Evolutionary conservation across 2,329 filamentous ascomycete genomes (phyloP).

Genomic region (Helotiales sp.): DNA sequence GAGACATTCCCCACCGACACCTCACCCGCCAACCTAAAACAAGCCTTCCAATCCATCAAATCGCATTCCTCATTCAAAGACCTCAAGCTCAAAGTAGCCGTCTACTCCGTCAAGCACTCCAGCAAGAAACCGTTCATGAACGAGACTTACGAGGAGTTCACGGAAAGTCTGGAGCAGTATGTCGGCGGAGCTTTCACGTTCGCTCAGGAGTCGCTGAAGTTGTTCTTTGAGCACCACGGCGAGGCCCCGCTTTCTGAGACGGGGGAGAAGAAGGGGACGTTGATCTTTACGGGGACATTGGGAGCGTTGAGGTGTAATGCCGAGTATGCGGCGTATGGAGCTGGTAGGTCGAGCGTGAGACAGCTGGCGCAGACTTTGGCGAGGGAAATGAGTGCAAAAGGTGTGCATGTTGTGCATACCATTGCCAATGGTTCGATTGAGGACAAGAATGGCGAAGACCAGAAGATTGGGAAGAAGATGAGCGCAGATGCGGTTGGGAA

Average conservation of each 20-base stretch:
- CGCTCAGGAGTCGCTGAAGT: slow-evolving; percentile 55
- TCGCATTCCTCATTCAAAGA: slow-evolving; percentile 52
- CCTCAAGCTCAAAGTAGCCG: slow-evolving; percentile 56
- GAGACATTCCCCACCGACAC: slow-evolving; percentile 59
- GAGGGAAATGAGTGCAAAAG: slow-evolving; percentile 60
- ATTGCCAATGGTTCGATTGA: slow-evolving; percentile 60
- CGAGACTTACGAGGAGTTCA: slow-evolving; percentile 57
- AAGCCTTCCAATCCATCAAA: slow-evolving; percentile 56
- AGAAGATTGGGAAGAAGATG: slow-evolving; percentile 57
- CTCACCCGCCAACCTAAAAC: slow-evolving; percentile 50
- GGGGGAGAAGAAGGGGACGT: slow-evolving; percentile 58
- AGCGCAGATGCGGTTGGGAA: slow-evolving; percentile 62
- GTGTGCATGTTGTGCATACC: slow-evolving; percentile 63
- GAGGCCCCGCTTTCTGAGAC: slow-evolving; percentile 49
- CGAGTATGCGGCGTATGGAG: slow-evolving; percentile 60
- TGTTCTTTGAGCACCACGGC: slow-evolving; percentile 58
- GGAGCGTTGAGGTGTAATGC: slow-evolving; percentile 59
- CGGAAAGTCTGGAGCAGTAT: slow-evolving; percentile 54
- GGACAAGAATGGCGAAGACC: slow-evolving; percentile 55
- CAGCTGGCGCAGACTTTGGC: slow-evolving; percentile 61
- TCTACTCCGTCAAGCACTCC: slow-evolving; percentile 62
- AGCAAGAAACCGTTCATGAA: slow-evolving; percentile 60
- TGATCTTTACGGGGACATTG: slow-evolving; percentile 62
- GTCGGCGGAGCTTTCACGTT: slow-evolving; percentile 62
- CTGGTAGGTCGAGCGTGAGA: slow-evolving; percentile 55